phyloP scores from a whole-genome alignment of 345 rosid genomes.

The Cardamine occulta region DNA sequence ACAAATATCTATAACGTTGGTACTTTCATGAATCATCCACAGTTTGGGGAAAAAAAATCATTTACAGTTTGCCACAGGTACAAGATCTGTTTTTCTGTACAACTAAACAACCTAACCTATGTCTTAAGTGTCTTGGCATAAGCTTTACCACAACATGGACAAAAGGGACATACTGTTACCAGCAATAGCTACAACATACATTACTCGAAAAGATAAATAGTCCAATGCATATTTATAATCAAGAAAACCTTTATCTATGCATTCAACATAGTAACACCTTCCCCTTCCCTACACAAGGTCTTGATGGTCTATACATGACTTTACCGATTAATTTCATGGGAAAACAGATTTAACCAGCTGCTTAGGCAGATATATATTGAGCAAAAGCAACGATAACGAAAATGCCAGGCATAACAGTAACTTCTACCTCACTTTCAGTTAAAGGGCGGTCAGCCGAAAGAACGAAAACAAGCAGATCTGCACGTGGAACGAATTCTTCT shows the following conservation, averaged over 20 bases:
- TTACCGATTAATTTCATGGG: not conserved
- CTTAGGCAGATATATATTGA: conserved; percentile 7
- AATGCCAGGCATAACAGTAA: conserved; percentile 13
- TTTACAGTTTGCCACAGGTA: not conserved
- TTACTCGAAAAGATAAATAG: not conserved
- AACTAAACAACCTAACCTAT: not conserved
- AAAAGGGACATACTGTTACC: conserved; percentile 3
- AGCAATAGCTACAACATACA: conserved; percentile 10
- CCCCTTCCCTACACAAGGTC: conserved; percentile 22
- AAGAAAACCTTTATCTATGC: not conserved
- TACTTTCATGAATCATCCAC: not conserved
- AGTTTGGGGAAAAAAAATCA: not conserved
- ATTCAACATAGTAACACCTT: conserved; percentile 14
- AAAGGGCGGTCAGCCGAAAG: conserved; percentile 96
- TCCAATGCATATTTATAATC: not conserved
- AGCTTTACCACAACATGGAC: conserved; percentile 7
- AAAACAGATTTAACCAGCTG: conserved; percentile 17
- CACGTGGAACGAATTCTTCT: conserved; percentile 95
- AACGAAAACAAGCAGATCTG: conserved; percentile 91
- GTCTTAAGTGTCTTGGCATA: not conserved
- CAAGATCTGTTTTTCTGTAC: not conserved
- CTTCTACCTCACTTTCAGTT: conserved; percentile 93
- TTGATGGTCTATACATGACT: conserved; percentile 26
- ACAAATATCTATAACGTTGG: not conserved
- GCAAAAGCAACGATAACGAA: conserved; percentile 26